Percentiles rank a stretch among this genome's conserved stretches.
phyloP scores from a whole-genome alignment of 164 flowering plant genomes.

The Aristolochia californica region DNA sequence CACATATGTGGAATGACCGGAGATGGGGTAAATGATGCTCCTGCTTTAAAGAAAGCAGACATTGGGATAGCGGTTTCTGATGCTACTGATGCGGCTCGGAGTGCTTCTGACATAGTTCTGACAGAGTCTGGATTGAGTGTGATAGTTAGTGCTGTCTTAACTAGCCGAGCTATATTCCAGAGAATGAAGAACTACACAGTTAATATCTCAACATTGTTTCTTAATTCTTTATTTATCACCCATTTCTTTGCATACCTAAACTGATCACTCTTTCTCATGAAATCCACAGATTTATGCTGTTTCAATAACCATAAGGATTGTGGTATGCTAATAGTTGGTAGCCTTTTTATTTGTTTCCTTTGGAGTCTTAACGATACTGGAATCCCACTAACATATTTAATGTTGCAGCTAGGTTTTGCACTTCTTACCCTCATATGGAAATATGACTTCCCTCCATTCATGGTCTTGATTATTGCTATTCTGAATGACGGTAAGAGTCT shows the following conservation, averaged over 20 bases:
- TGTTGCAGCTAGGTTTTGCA: constrained; percentile 70
- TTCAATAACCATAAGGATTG: constrained; percentile 85
- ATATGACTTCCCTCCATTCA: constrained; percentile 91
- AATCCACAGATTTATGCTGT: constrained; percentile 82
- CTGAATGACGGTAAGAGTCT: constrained; percentile 65
- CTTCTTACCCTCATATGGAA: constrained; percentile 82
- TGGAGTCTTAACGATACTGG: neutral
- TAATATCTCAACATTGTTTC: neutral
- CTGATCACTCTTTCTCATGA: constrained; percentile 8
- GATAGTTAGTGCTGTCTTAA: constrained; percentile 73
- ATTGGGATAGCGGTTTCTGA: constrained; percentile 89
- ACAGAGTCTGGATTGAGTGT: constrained; percentile 91
- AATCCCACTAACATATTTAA: neutral
- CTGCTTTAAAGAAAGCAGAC: constrained; percentile 88
- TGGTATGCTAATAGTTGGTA: constrained; percentile 41
- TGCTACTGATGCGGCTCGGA: constrained; percentile 87
- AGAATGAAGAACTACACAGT: constrained; percentile 92
- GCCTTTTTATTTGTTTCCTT: neutral
- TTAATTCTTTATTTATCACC: too few relatives aligned
- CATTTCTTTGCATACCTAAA: neutral
- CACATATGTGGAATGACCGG: constrained; percentile 93
- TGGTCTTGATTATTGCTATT: constrained; percentile 82
- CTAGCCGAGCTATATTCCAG: constrained; percentile 89
- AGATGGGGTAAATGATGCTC: constrained; percentile 93
- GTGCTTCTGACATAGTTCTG: constrained; percentile 79